Percentiles rank a stretch among this genome's conserved stretches.
phyloP scores from a whole-genome alignment of 2,329 filamentous ascomycete species.

The Aspergillus glaucus region DNA sequence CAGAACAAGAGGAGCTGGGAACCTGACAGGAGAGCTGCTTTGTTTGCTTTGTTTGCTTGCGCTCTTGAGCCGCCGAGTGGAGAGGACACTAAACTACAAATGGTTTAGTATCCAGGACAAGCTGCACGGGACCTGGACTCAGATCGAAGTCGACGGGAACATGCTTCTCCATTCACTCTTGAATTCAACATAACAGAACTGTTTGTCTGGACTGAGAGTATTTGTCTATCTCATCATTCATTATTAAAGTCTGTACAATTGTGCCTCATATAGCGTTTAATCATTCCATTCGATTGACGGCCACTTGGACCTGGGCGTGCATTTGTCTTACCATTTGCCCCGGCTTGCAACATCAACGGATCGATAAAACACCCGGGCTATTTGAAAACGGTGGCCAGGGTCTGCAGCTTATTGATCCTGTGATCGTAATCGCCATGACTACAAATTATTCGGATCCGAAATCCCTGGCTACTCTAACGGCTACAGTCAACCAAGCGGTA shows the following conservation, averaged over 20 bases:
- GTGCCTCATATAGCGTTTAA: neutral
- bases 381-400: neutral
- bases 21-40: neutral
- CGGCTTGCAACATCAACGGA: neutral
- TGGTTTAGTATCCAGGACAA: no score
- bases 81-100: no score
- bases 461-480: constrained; percentile 30
- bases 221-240: no score
- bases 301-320: neutral
- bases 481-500: constrained; percentile 34
- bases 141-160: no score
- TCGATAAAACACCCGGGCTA: neutral
- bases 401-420: neutral
- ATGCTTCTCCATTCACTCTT: no score
- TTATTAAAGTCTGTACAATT: constrained; percentile 14
- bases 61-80: no score
- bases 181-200: no score
- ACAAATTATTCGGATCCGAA: constrained; percentile 23
- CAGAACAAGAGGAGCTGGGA: constrained; percentile 6
- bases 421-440: constrained; percentile 12
- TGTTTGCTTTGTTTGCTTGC: neutral
- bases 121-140: no score
- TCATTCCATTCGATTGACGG: neutral
- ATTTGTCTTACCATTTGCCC: neutral
- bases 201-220: no score